These are phyloP conservation scores for Flaveria bidentis DNA, from an alignment of 129 eudicot genomes.

Conservation along the genomic window DNA sequence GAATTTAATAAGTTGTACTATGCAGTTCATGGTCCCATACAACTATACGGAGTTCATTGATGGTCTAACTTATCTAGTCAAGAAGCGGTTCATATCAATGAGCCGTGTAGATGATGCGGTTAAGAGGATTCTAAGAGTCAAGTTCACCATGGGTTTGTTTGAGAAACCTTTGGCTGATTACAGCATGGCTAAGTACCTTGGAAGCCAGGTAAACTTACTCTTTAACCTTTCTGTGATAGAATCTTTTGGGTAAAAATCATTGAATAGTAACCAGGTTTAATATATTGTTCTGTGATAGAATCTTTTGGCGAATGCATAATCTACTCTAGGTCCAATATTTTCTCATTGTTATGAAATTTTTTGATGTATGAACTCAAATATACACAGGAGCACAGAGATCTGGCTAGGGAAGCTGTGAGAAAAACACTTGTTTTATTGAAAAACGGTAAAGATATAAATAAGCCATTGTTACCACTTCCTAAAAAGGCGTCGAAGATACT, in stretches of 20 bases:
- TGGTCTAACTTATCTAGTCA: conserved; percentile 48
- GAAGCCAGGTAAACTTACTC: conserved; percentile 53
- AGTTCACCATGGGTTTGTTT: conserved; percentile 72
- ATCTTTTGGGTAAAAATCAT: neutral
- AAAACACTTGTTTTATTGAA: conserved; percentile 80
- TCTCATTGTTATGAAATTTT: neutral
- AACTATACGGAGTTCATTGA: conserved; percentile 57
- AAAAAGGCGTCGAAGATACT: conserved; percentile 66
- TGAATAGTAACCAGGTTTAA: neutral
- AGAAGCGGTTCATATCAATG: conserved; percentile 52
- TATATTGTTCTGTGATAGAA: neutral
- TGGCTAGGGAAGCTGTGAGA: conserved; percentile 87
- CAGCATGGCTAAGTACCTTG: conserved; percentile 56
- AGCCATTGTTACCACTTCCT: conserved; percentile 71
- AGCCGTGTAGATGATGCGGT: conserved; percentile 81
- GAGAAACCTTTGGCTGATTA: conserved; percentile 75
- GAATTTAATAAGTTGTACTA: neutral
- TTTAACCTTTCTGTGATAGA: neutral
- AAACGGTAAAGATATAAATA: conserved; percentile 54
- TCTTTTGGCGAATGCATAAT: neutral
- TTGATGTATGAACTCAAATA: conserved; percentile 4
- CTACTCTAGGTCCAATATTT: neutral
- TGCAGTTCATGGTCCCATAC: conserved; percentile 79
- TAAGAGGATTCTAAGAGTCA: conserved; percentile 63
- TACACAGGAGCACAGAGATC: conserved; percentile 63